A percentile compares a stretch with the other conserved stretches of the same genome.
Conservation (phyloP, 352 stramenopile genomes). For the Aphanomyces invadans region DNA sequence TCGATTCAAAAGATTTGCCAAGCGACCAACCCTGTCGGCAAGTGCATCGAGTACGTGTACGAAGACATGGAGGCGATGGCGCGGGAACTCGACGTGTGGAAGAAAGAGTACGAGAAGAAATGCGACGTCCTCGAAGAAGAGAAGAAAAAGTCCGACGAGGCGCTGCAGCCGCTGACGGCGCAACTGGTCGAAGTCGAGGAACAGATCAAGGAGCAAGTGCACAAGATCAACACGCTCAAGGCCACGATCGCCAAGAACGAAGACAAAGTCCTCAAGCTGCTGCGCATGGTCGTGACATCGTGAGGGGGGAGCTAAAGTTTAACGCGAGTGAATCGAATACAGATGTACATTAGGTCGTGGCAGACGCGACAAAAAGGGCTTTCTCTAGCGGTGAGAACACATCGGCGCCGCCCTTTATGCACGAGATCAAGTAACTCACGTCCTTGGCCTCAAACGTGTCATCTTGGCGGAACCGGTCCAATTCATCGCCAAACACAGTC, state of each 20-base stretch:
- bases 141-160: slow-evolving; percentile 75
- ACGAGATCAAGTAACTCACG: slow-evolving; percentile 85
- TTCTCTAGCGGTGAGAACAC: slow-evolving; percentile 77
- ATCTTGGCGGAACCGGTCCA: slow-evolving; percentile 79
- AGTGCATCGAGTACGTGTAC: slow-evolving; percentile 91
- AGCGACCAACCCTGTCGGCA: slow-evolving; percentile 83
- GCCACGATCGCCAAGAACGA: slow-evolving; percentile 90
- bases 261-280: slow-evolving; percentile 82
- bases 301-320: too few species aligned
- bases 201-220: slow-evolving; percentile 85
- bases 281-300: slow-evolving; percentile 82
- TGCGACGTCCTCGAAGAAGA: slow-evolving; percentile 75
- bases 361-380: slow-evolving; percentile 51
- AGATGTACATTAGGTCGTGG: background rate
- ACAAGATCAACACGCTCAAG: slow-evolving; percentile 90
- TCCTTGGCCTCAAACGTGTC: slow-evolving; percentile 81
- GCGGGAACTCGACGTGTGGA: slow-evolving; percentile 89
- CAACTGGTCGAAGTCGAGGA: slow-evolving; percentile 84
- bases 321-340: too few species aligned
- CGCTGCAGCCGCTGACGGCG: slow-evolving; percentile 68
- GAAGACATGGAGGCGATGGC: slow-evolving; percentile 92
- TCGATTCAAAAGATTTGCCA: slow-evolving; percentile 90
- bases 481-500: slow-evolving; percentile 69
- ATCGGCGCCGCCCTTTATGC: slow-evolving; percentile 70
- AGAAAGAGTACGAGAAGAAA: slow-evolving; percentile 72